Evolutionary conservation across 2,329 filamentous ascomycete species (phyloP).

Genomic region (Chaetomiaceae sp.): DNA sequence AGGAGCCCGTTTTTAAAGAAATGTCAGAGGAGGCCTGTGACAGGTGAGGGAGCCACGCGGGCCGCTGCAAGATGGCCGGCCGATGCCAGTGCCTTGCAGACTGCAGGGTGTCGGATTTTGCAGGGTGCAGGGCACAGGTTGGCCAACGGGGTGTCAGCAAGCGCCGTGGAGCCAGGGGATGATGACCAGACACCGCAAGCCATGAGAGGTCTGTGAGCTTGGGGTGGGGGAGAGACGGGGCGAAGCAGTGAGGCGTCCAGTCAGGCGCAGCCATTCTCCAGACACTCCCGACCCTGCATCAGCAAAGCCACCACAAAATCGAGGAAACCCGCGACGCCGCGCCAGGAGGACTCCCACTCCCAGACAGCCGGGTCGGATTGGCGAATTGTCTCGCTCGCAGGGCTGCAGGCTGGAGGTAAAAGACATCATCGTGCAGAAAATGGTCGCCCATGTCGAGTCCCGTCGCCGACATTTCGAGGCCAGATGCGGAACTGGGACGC

Average conservation of each 20-base stretch:
- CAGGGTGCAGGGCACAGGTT: neutral
- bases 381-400: neutral
- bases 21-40: neutral
- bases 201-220: neutral
- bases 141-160: no score
- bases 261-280: neutral
- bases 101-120: no score
- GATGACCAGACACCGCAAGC: no score
- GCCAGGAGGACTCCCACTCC: constrained; percentile 2
- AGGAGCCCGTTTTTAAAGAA: neutral
- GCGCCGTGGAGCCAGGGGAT: no score
- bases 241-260: constrained; percentile 11
- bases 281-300: neutral
- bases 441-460: no score
- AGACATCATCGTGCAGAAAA: neutral
- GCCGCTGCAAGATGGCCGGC: neutral
- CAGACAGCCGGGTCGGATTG: neutral
- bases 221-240: neutral
- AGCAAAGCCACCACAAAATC: neutral
- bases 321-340: neutral
- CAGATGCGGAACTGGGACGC: no score
- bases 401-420: neutral
- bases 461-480: no score
- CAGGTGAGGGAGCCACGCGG: constrained; percentile 10
- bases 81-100: constrained; percentile 14